Evolutionary conservation across 495 filamentous ascomycete species (phyloP).

Genomic region (Mytilinidion resinicola): DNA sequence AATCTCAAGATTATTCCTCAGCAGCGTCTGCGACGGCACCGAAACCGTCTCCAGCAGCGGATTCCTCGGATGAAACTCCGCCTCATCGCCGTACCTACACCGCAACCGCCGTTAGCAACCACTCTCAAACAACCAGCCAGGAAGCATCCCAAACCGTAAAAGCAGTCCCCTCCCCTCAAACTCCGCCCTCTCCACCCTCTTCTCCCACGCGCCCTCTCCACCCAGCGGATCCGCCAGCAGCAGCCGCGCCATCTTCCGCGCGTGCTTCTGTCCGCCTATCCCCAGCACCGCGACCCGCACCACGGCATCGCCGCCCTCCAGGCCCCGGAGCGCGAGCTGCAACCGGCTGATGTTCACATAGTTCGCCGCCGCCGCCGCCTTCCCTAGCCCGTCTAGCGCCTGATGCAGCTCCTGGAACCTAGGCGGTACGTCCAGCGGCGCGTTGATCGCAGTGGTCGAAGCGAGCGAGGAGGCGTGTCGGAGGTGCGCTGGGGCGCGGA

Average conservation of each 20-base stretch:
- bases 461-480: constrained; percentile 37
- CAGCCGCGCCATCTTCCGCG: constrained; percentile 58
- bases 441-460: constrained; percentile 35
- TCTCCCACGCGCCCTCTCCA: constrained; percentile 62
- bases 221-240: constrained; percentile 74
- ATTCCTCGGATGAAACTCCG: constrained; percentile 36
- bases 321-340: constrained; percentile 69
- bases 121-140: too few relatives aligned
- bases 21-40: constrained; percentile 63
- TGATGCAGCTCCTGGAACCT: constrained; percentile 49
- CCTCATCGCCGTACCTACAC: constrained; percentile 48
- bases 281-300: constrained; percentile 66
- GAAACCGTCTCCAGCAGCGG: constrained; percentile 50
- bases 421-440: constrained; percentile 29
- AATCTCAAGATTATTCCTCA: constrained; percentile 67
- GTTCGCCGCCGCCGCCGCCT: constrained; percentile 50
- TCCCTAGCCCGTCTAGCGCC: constrained; percentile 55
- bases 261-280: constrained; percentile 41
- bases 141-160: constrained; percentile 40
- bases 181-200: constrained; percentile 48
- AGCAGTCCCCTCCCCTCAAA: constrained; percentile 47
- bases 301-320: constrained; percentile 59
- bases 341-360: constrained; percentile 70
- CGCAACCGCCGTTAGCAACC: too few relatives aligned
- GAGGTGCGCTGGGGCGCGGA: constrained; percentile 17